Base-by-base conservation (phyloP, 495 filamentous ascomycete species). In the Friedmanniomyces simplex region DNA sequence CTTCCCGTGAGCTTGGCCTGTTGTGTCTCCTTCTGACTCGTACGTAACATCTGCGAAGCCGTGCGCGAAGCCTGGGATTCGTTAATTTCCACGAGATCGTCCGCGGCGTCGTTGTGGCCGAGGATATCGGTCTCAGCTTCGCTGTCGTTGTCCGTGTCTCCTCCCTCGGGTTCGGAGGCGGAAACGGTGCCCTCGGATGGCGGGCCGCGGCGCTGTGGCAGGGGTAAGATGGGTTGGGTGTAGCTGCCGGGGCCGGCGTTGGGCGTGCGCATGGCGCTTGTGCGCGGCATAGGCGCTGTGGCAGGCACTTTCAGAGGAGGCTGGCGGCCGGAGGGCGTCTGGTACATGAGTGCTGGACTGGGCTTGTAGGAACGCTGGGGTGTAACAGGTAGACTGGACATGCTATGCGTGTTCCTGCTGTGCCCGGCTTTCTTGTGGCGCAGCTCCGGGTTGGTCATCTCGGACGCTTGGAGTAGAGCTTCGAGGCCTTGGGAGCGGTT, bases 161-260 rank as follows among this genome's bases (percentile, higher is more conserved):
- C 79, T 18, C 81, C 79, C 45, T 86, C 85, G 22, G 80, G 79
- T 54, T 91, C 88, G 4, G 86, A 84, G 18, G 82, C 88, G 0
- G 90, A 95, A 50, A 96, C 91, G 6, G 90, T 96, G 72, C 87
- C 93, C 63, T 95, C 89, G 47, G 87, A 78, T 65, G 88, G 87
- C 64, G 84, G 32, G n/a, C 28, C 45, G 11, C 79, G 20, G 8
- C 25, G 26, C 2, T 21, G 50, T 77, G 78, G 36, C 47, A 55
- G 59, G 64, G 64, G 64, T 12, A 72, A 56, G 51, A 66, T 78
- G 70, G 60, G 76, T 69, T 66, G 54, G 28, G 52, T 41, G 46
- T 68, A 52, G 77, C 83, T 34, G 74, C 76, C 69, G 79, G 62
- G 28, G 28, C 28, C 28, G 28, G 28, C 28, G 28, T 32, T 61